Evolutionary conservation across 2,329 filamentous ascomycete genomes (phyloP).

Genomic region (Cladosporium cucumerinum): DNA sequence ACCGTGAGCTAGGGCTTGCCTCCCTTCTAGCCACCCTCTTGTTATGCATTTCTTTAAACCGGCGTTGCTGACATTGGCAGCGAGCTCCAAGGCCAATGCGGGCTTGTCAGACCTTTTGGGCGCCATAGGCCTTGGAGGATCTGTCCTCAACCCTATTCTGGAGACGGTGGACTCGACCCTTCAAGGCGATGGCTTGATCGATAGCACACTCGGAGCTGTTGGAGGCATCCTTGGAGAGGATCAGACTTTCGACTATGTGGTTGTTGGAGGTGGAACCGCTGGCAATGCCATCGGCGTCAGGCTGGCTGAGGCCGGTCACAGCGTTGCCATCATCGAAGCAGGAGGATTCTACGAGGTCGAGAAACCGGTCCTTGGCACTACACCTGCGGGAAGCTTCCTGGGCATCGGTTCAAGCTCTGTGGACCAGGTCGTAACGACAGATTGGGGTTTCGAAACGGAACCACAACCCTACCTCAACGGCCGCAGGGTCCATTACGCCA

Average conservation of each 20-base stretch:
- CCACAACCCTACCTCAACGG: slow-evolving; percentile 22
- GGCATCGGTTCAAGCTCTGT: slow-evolving; percentile 18
- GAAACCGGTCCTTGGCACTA: slow-evolving; percentile 5
- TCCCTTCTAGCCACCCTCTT: not conserved
- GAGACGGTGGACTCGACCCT: slow-evolving; percentile 5
- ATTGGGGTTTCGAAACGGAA: slow-evolving; percentile 30
- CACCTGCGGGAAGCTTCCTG: slow-evolving; percentile 25
- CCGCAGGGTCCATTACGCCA: slow-evolving; percentile 26
- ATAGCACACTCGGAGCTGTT: slow-evolving; percentile 8
- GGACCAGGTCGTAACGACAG: slow-evolving; percentile 21
- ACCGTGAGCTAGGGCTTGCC: not conserved
- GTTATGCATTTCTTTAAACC: not conserved
- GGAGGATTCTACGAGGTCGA: slow-evolving; percentile 32
- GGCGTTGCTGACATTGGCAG: not conserved
- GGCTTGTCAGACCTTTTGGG: not conserved
- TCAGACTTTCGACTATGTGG: slow-evolving; percentile 25
- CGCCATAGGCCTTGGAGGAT: not conserved
- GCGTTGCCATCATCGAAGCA: slow-evolving; percentile 34
- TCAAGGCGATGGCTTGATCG: slow-evolving; percentile 5
- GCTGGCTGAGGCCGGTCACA: slow-evolving; percentile 22
- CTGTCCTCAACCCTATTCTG: not conserved
- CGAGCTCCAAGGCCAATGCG: not conserved
- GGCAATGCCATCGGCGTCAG: slow-evolving; percentile 27
- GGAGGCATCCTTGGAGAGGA: not conserved
- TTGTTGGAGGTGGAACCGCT: slow-evolving; percentile 30